A percentile compares a stretch with the other conserved stretches of the same genome.
Conservation (phyloP, 164 flowering plant species). For the Akebia trifoliata region DNA sequence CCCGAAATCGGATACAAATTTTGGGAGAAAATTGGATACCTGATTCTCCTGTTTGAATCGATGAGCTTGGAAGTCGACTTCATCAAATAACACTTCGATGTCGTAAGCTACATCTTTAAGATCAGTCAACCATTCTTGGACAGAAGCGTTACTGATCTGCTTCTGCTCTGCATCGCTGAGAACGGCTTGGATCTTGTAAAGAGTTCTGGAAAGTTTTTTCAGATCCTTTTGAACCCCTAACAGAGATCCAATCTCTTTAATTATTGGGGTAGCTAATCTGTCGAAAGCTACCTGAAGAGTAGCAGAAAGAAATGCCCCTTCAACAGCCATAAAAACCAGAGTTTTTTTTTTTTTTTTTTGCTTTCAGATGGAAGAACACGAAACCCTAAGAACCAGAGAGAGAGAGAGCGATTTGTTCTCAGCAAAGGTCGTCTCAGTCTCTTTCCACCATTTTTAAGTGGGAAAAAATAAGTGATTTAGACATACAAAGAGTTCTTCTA, state of each 20-base stretch:
- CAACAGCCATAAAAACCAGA: too few species aligned
- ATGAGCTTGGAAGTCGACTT: not conserved
- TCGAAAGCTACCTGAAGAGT: too few species aligned
- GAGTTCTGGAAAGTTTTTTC: not conserved
- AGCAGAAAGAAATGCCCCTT: too few species aligned
- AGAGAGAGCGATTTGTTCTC: too few species aligned
- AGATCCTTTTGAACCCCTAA: not conserved
- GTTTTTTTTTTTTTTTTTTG: too few species aligned
- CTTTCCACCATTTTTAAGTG: too few species aligned
- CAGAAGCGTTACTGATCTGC: not conserved
- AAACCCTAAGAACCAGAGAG: too few species aligned
- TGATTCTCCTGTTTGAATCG: not conserved
- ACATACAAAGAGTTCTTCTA: too few species aligned
- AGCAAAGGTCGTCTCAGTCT: too few species aligned
- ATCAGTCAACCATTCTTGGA: not conserved
- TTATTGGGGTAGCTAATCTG: too few species aligned
- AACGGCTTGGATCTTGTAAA: not conserved
- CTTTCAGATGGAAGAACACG: too few species aligned
- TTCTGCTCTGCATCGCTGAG: not conserved
- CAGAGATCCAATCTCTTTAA: not conserved
- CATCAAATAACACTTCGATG: conserved; percentile 3
- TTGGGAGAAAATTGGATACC: not conserved
- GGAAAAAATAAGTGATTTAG: too few species aligned
- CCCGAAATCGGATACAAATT: not conserved
- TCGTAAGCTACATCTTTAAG: conserved; percentile 5